These are phyloP conservation scores for Naematelia aurantialba DNA, from an alignment of 768 basidiomycete species.

Conservation along the genomic window DNA sequence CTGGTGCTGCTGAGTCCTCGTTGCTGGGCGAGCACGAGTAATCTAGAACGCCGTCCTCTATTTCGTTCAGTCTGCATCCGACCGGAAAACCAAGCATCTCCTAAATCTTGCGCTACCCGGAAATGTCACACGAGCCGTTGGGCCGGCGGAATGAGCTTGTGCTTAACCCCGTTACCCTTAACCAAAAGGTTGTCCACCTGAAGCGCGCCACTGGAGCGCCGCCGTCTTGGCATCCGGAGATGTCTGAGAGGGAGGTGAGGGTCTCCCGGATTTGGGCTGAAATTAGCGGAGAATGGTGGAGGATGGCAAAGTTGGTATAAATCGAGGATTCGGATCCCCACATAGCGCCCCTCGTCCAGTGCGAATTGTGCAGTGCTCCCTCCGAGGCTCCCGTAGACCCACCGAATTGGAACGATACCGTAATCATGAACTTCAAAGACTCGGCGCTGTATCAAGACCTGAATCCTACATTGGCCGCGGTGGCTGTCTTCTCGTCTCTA, in stretches of 20 bases:
- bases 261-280: conserved; percentile 1
- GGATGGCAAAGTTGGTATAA: too few relatives aligned
- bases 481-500: conserved; percentile 15
- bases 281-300: conserved; percentile 1
- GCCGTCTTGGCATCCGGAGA: not conserved
- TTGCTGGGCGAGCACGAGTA: not conserved
- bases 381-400: too few relatives aligned
- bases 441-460: conserved; percentile 10
- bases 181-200: not conserved
- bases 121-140: too few relatives aligned
- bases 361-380: too few relatives aligned
- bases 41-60: not conserved
- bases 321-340: too few relatives aligned
- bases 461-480: conserved; percentile 7
- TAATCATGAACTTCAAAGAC: conserved; percentile 10
- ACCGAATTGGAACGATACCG: too few relatives aligned
- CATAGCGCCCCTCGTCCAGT: not conserved
- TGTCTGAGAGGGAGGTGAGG: too few relatives aligned
- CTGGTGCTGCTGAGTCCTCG: not conserved
- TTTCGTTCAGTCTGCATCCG: not conserved
- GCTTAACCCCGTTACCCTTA: not conserved
- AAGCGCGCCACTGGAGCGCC: not conserved
- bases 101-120: too few relatives aligned
- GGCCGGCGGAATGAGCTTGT: not conserved
- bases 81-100: not conserved